Conservation (phyloP, 768 basidiomycete genomes). For the Kwoniella bestiolae region DNA sequence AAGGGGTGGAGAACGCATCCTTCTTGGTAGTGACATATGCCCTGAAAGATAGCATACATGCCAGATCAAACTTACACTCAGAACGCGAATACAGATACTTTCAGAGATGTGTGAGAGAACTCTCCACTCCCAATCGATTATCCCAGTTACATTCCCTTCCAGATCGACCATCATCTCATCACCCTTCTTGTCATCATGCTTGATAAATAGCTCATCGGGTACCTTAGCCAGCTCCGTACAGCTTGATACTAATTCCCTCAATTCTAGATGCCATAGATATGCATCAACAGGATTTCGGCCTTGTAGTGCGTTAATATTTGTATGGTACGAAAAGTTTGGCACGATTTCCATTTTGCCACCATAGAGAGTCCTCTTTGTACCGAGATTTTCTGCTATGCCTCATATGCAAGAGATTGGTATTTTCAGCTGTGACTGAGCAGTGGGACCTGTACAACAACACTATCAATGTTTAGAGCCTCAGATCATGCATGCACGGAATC, state of each 20-base stretch:
- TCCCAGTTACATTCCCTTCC: conserved; percentile 45
- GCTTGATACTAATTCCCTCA: conserved; percentile 10
- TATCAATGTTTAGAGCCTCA: no score
- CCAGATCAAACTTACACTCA: not conserved
- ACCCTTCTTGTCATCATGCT: conserved; percentile 38
- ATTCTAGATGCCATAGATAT: conserved; percentile 18
- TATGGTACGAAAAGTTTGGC: no score
- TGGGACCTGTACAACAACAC: no score
- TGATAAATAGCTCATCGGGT: conserved; percentile 26
- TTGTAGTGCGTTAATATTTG: conserved; percentile 25
- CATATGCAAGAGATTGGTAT: no score
- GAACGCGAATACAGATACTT: not conserved
- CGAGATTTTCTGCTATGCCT: no score
- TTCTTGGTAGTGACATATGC: conserved; percentile 21
- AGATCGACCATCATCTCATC: conserved; percentile 53
- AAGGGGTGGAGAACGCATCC: conserved; percentile 22
- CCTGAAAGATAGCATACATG: not conserved
- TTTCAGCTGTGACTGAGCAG: no score
- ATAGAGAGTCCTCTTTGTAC: conserved; percentile 11
- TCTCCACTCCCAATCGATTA: conserved; percentile 56
- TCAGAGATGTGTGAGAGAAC: no score
- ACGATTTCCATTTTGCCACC: no score
- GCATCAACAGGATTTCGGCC: conserved; percentile 1
- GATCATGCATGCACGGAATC: no score
- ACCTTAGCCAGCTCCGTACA: conserved; percentile 1